These are phyloP conservation scores for Hysterium pulicare DNA, from an alignment of 2,329 filamentous ascomycete genomes.

Conservation along the genomic window DNA sequence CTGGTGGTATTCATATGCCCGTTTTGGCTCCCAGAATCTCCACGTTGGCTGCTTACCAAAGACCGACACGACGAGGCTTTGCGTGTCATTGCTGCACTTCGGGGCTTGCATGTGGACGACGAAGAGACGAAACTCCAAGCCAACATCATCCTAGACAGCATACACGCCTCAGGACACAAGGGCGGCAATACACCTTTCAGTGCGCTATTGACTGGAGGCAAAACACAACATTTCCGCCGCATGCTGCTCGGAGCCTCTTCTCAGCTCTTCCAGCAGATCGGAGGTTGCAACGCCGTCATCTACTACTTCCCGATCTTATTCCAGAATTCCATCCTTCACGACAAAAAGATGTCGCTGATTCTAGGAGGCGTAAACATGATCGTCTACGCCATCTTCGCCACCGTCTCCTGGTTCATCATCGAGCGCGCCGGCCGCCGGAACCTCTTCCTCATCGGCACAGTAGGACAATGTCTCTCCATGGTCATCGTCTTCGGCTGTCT, in stretches of 20 bases:
- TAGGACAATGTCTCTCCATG: slow-evolving; percentile 56
- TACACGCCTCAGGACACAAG: slow-evolving; percentile 40
- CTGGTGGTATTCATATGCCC: slow-evolving; percentile 54
- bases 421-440: slow-evolving; percentile 56
- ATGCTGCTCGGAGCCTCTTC: slow-evolving; percentile 59
- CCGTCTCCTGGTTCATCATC: slow-evolving; percentile 61
- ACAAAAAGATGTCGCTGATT: slow-evolving; percentile 41
- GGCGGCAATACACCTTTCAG: slow-evolving; percentile 45
- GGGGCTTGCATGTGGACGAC: slow-evolving; percentile 48
- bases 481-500: slow-evolving; percentile 42
- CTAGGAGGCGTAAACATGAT: slow-evolving; percentile 53
- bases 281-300: slow-evolving; percentile 48
- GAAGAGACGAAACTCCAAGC: slow-evolving; percentile 58
- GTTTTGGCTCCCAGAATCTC: slow-evolving; percentile 61
- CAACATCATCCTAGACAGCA: slow-evolving; percentile 63
- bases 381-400: slow-evolving; percentile 55
- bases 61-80: slow-evolving; percentile 61
- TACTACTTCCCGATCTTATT: slow-evolving; percentile 44
- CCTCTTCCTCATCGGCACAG: slow-evolving; percentile 41
- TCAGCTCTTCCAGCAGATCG: slow-evolving; percentile 60
- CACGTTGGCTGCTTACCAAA: slow-evolving; percentile 63
- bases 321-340: slow-evolving; percentile 50
- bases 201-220: slow-evolving; percentile 58
- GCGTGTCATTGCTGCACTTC: slow-evolving; percentile 51
- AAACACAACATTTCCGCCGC: slow-evolving; percentile 63